Evolutionary conservation across 2,329 filamentous ascomycete species (phyloP).

Genomic region (Alternaria sp.): DNA sequence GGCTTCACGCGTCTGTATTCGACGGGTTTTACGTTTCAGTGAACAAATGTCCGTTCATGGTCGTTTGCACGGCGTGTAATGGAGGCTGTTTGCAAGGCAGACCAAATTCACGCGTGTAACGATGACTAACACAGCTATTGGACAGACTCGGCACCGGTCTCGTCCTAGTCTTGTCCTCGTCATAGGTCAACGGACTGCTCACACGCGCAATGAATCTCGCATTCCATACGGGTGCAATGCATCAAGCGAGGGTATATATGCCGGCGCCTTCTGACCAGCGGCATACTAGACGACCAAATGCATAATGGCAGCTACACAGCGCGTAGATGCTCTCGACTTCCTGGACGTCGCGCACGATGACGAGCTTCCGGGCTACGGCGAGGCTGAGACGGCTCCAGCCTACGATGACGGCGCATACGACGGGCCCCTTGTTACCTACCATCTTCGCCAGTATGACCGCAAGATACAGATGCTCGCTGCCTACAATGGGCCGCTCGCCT

Average conservation of each 20-base stretch:
- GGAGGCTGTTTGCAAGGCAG: background rate
- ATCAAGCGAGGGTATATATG: constrained; percentile 15
- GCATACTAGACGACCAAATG: constrained; percentile 9
- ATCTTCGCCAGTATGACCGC: constrained; percentile 36
- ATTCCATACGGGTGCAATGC: constrained; percentile 9
- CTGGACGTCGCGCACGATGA: constrained; percentile 31
- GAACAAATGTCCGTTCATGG: background rate
- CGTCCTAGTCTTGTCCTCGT: constrained; percentile 12
- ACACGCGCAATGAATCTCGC: constrained; percentile 11
- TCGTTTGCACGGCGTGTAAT: background rate
- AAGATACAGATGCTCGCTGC: constrained; percentile 38
- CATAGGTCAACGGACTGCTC: constrained; percentile 18
- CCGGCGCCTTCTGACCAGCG: constrained; percentile 23
- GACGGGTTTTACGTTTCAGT: too few relatives aligned
- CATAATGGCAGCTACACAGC: constrained; percentile 30
- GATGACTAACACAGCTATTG: constrained; percentile 10
- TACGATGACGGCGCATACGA: constrained; percentile 26
- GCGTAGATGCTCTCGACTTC: constrained; percentile 23
- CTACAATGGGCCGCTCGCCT: constrained; percentile 21
- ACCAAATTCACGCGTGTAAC: constrained; percentile 4
- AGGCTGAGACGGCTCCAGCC: constrained; percentile 32
- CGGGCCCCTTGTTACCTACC: constrained; percentile 31
- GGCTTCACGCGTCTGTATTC: background rate
- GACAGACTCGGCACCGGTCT: background rate
- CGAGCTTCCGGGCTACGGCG: constrained; percentile 40